Base-by-base conservation (phyloP, 2,329 filamentous ascomycete genomes). In the Macroventuria anomochaeta region DNA sequence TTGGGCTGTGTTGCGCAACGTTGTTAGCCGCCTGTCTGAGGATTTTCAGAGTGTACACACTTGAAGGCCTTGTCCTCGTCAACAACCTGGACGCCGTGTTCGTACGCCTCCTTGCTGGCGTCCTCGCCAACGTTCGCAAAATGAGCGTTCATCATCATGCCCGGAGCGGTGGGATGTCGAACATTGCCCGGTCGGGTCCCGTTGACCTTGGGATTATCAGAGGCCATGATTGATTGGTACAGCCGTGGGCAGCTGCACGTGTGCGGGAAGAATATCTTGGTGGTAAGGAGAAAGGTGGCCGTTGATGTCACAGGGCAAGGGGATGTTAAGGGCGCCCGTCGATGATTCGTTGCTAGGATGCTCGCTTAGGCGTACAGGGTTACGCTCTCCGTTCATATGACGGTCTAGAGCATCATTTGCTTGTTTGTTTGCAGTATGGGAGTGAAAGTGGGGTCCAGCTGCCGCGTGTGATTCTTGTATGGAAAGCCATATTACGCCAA, bases 51-150 rank as follows among this genome's bases (percentile, higher is more conserved):
- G 13, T 31, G 46, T 34, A 71, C 88, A 61, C 84, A 96, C 92
- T 96, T 97, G 86, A 97, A 99, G 68, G 91, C 84, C 81, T 97
- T 97, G 72, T 96, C 88, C 79, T 93, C 93, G 74, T 97, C 91
- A 72, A 99, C 91, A 67, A 99, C 92, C 79, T 99, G 95, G 71
- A 97, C 90, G 72, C 95, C 95, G 84, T 96, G 90, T 71, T 92
- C 90, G 76, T 93, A 97, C 62, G 86, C 82, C 72, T 85, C 81
- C 64, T 83, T 81, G 59, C 80, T 79, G 69, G 85, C 82, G 78
- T 82, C 80, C 79, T 88, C 88, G 73, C 77, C 79, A 42, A 90
- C 85, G 49, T 85, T 81, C 66, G 89, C 88, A 76, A 93, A 92
- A 75, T 93, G 89, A 74, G 88, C 87, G 78, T 95, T 96, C 86